Evolutionary conservation across 225 moss, liverwort and hornwort genomes (phyloP).

Genomic region (Pleurozium schreberi): DNA sequence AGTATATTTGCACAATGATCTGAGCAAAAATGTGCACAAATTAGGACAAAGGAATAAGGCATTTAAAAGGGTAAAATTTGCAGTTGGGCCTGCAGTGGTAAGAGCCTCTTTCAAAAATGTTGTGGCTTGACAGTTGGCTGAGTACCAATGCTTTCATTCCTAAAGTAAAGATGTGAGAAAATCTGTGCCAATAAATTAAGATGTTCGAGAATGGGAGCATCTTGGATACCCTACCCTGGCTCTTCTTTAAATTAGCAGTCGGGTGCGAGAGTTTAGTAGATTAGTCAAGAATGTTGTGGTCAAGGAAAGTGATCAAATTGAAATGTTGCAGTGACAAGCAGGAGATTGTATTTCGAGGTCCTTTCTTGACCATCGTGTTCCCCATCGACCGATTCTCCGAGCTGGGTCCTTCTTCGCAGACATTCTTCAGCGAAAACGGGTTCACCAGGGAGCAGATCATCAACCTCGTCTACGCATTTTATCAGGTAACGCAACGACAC

Average conservation of each 20-base stretch:
- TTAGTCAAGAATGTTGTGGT: not conserved
- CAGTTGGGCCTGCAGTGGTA: not conserved
- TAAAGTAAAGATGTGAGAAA: not conserved
- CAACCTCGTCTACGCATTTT: constrained; percentile 28
- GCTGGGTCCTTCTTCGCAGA: constrained; percentile 43
- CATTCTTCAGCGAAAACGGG: constrained; percentile 40
- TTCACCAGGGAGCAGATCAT: constrained; percentile 34
- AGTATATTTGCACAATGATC: not conserved
- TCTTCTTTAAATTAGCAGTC: not conserved
- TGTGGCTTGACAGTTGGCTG: not conserved
- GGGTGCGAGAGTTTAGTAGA: not conserved
- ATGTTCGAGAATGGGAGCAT: not conserved
- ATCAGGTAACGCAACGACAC: constrained; percentile 9
- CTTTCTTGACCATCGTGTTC: constrained; percentile 47
- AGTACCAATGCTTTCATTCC: not conserved
- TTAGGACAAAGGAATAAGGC: too few species aligned
- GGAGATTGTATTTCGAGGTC: constrained; percentile 37
- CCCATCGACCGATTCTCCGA: constrained; percentile 57
- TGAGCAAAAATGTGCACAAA: not conserved
- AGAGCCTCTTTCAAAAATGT: not conserved
- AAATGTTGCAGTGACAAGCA: constrained; percentile 31
- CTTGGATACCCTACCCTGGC: not conserved
- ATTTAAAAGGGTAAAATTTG: not conserved
- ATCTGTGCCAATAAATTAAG: not conserved
- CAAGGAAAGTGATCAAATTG: not conserved